Conservation (phyloP, 495 filamentous ascomycete genomes). For the Tirmania nivea region DNA sequence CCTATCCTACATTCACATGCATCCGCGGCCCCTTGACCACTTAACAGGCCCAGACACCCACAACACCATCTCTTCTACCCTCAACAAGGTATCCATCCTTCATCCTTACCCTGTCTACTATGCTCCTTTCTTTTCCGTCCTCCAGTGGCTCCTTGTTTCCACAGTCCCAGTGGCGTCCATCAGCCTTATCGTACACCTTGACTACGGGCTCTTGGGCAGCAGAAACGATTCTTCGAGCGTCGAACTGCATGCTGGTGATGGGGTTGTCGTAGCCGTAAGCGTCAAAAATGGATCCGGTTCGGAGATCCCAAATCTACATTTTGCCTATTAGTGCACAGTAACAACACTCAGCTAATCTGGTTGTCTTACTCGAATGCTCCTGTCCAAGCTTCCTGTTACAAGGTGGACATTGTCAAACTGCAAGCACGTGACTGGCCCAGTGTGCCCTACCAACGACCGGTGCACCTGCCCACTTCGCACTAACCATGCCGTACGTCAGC, state of each 20-base stretch:
- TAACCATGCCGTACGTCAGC: not conserved
- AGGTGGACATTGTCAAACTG: constrained; percentile 94
- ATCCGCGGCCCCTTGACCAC: not conserved
- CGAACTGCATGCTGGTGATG: constrained; percentile 96
- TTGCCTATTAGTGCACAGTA: no score
- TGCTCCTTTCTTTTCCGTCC: constrained; percentile 28
- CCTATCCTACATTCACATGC: no score
- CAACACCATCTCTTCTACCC: constrained; percentile 66
- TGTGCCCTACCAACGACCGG: constrained; percentile 87
- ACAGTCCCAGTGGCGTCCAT: constrained; percentile 92
- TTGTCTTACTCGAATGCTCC: constrained; percentile 70
- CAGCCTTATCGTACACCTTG: constrained; percentile 95
- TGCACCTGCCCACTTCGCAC: constrained; percentile 87
- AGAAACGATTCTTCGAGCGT: constrained; percentile 69
- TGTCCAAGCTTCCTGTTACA: constrained; percentile 81
- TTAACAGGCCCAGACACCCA: constrained; percentile 83
- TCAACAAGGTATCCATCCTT: constrained; percentile 90
- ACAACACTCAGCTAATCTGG: no score
- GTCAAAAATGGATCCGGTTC: constrained; percentile 86
- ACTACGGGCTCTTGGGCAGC: constrained; percentile 80
- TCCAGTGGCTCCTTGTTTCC: constrained; percentile 34
- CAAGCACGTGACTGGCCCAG: constrained; percentile 79
- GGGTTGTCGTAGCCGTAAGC: constrained; percentile 89
- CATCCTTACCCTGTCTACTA: constrained; percentile 73
- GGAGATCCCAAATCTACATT: constrained; percentile 86